Base-by-base conservation (phyloP, 441 rosid species). In the Croton setiger region DNA sequence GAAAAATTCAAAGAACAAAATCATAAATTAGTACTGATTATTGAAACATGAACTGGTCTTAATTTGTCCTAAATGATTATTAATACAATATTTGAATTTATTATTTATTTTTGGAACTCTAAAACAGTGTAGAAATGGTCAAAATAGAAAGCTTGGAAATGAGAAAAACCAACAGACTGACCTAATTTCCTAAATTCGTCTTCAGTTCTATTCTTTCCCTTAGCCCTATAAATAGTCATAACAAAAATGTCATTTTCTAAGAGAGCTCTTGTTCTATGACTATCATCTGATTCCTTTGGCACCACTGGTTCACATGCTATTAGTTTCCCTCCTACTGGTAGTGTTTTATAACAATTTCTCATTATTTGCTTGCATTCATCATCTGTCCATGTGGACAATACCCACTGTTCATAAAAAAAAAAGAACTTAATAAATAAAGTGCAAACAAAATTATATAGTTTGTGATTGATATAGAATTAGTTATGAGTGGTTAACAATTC, bases 271-370 rank as follows among this genome's bases (percentile, higher is more conserved):
- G 91, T 91, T 68, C 96, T 54, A 35, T 82, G 89, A 66, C 94
- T 87, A 9, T 86, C 85, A 41, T 90, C 89, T 0, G 94, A 80
- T 64, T 84, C 74, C 61, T 83, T 70, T 0, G 98, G 98, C 80
- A 89, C 64, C 69, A 93, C 89, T 0, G 96, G 96, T 77, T 91
- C 98, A 4, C 96, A 90, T 0, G 90, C 97, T 2, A 93, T 87
- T 74, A 93, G 69, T 71, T 88, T 93, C 36, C 97, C 98, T 39
- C 94, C 97, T 0, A 4, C 72, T 0, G 92, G 97, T 43, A 91
- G 85, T 52, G 92, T 84, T 58, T 93, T 84, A 82, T 74, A 91
- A 69, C 97, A 91, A 44, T 87, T 93, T 69, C 83, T 85, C 88
- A 93, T 80, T 63, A 93, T 91, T 76, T 61, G 41, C 82, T 83